Conservation (phyloP, 306 rosid genomes). For the Acacia crassicarpa region DNA sequence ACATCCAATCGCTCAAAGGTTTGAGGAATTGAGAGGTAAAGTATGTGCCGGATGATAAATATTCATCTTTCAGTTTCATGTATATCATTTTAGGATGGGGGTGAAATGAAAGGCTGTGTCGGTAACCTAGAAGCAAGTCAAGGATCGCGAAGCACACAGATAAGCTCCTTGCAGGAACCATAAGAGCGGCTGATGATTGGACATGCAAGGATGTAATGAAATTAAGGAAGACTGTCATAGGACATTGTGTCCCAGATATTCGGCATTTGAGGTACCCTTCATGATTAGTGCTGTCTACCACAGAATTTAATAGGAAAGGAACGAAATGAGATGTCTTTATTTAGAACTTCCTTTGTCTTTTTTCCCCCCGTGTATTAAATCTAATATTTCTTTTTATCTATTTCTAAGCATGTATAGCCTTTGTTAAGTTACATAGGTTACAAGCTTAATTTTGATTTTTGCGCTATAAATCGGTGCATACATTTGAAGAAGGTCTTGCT, state of each 20-base stretch:
- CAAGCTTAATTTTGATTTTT: not conserved
- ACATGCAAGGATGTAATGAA: not conserved
- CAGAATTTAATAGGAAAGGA: not conserved
- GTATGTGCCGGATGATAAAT: slow-evolving; percentile 2
- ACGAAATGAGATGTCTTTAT: not conserved
- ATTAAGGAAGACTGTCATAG: not conserved
- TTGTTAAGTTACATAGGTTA: not conserved
- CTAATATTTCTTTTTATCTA: not conserved
- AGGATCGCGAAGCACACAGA: not conserved
- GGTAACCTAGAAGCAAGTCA: not conserved
- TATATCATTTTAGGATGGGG: slow-evolving; percentile 6
- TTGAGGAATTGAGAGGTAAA: slow-evolving; percentile 55
- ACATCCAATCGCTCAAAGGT: slow-evolving; percentile 51
- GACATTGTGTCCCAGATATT: not conserved
- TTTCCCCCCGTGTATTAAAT: not conserved
- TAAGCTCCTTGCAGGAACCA: not conserved
- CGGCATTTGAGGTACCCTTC: not conserved
- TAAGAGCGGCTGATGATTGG: not conserved
- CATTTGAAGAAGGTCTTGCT: not conserved
- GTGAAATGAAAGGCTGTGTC: not conserved
- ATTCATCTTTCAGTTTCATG: not conserved
- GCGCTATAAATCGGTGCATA: not conserved
- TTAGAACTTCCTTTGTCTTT: not conserved
- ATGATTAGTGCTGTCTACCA: not conserved
- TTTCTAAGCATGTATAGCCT: not conserved